Percentiles rank a stretch among this genome's conserved stretches.
Evolutionary conservation across 495 filamentous ascomycete genomes (phyloP).

Genomic region (Trichoderma orchidacearum): DNA sequence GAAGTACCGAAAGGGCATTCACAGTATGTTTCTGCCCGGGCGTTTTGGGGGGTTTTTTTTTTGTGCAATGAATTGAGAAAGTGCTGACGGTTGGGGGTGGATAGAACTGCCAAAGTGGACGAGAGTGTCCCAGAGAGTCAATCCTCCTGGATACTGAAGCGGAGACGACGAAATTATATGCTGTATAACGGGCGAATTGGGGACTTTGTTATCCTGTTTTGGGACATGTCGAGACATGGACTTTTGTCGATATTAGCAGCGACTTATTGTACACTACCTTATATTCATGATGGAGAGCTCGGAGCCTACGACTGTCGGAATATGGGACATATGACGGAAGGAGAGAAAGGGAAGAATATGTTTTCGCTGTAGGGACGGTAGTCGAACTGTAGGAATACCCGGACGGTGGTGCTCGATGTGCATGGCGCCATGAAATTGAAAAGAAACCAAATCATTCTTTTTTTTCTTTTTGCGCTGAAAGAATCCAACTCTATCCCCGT

Average conservation of each 20-base stretch:
- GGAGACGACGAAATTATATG: neutral
- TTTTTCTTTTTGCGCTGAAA: neutral
- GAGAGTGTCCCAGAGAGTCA: conserved; percentile 78
- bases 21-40: conserved; percentile 56
- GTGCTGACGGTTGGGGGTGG: conserved; percentile 9
- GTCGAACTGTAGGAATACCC: neutral
- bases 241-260: neutral
- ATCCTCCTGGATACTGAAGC: conserved; percentile 80
- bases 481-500: neutral
- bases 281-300: neutral
- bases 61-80: neutral
- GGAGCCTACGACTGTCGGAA: neutral
- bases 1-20: conserved; percentile 88
- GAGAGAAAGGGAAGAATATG: neutral
- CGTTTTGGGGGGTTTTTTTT: neutral
- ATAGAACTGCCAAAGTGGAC: conserved; percentile 93
- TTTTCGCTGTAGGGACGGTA: neutral
- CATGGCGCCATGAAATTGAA: neutral
- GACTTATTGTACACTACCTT: neutral
- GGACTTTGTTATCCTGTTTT: neutral
- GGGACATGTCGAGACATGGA: neutral
- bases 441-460: too few relatives aligned
- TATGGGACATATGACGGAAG: neutral
- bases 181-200: neutral
- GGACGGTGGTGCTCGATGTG: neutral